Evolutionary conservation across 352 stramenopile genomes (phyloP).

Genomic region (Blastocystis sp.): DNA sequence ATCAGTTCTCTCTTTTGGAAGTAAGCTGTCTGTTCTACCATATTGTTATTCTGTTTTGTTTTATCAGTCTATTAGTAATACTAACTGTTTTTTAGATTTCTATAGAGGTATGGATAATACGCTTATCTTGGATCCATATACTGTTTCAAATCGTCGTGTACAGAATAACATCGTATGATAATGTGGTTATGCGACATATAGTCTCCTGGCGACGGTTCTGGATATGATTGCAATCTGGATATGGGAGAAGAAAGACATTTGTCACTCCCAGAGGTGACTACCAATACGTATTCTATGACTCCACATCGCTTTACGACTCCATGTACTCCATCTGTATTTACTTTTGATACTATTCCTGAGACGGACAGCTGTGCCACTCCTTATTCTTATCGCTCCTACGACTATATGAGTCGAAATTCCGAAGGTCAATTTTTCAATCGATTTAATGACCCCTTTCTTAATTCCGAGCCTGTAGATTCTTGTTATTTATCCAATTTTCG

Average conservation of each 20-base stretch:
- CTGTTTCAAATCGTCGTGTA: neutral
- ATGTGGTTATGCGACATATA: neutral
- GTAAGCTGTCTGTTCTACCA: too few species aligned
- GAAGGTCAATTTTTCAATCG: neutral
- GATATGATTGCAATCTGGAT: neutral
- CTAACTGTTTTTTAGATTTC: neutral
- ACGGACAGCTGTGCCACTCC: neutral
- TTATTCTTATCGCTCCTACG: neutral
- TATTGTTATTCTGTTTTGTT: too few species aligned
- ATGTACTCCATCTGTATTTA: neutral
- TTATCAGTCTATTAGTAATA: neutral
- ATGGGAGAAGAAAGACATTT: neutral
- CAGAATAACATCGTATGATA: neutral
- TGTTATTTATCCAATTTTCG: slow-evolving; percentile 19
- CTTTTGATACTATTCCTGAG: neutral
- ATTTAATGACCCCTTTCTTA: neutral
- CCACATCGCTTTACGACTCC: neutral
- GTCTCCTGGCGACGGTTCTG: neutral
- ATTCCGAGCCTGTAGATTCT: neutral
- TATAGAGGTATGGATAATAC: neutral
- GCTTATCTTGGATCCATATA: neutral
- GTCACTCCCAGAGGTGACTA: neutral
- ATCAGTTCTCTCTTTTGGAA: too few species aligned
- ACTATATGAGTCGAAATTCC: neutral
- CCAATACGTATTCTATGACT: neutral